A percentile compares a stretch with the other conserved stretches of the same genome.
Conservation (phyloP, 306 rosid species). For the Heteromeles arbutifolia region DNA sequence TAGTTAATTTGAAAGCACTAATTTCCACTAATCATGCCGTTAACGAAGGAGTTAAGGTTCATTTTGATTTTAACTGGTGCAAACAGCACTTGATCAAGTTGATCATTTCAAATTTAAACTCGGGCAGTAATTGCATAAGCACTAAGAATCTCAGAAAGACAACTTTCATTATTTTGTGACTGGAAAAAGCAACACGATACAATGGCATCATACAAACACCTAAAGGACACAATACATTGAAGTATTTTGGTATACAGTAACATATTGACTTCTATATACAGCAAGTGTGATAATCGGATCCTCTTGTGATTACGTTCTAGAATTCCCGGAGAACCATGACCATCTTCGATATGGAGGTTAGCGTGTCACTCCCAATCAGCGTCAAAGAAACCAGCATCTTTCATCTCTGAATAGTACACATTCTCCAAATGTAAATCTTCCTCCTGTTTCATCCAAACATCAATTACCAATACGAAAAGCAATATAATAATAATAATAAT, state of each 20-base stretch:
- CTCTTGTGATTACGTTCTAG: constrained; percentile 7
- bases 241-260: not conserved
- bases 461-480: not conserved
- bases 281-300: not conserved
- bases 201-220: not conserved
- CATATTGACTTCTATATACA: constrained; percentile 41
- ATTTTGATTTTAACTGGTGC: not conserved
- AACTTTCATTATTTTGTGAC: not conserved
- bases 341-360: not conserved
- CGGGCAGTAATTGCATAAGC: not conserved
- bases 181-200: not conserved
- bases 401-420: constrained; percentile 91
- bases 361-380: constrained; percentile 66
- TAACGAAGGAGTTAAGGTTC: not conserved
- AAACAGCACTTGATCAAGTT: not conserved
- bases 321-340: not conserved
- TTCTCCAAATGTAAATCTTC: constrained; percentile 77
- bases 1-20: not conserved
- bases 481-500: not conserved
- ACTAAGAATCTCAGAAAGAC: not conserved
- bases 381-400: constrained; percentile 94
- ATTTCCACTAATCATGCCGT: not conserved
- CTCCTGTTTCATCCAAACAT: constrained; percentile 42
- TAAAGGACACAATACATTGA: not conserved
- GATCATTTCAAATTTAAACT: not conserved